phyloP scores from a whole-genome alignment of 2,329 filamentous ascomycete genomes.

The Trichothecium roseum region DNA sequence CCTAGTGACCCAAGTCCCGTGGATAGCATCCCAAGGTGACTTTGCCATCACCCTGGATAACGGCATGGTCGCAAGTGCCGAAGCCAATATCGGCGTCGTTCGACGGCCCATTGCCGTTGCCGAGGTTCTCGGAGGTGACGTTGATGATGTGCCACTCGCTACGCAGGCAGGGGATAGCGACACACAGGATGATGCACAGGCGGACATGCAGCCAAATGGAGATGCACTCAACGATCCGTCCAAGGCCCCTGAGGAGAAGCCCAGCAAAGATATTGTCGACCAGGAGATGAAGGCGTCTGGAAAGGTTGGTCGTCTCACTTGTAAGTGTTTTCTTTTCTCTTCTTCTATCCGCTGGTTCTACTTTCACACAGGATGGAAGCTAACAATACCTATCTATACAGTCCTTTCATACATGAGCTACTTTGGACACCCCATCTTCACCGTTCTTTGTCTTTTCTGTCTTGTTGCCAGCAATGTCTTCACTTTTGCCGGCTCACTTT shows the following conservation, averaged over 20 bases:
- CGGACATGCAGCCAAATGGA: constrained; percentile 16
- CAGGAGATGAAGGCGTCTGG: constrained; percentile 38
- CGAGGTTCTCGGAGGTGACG: constrained; percentile 23
- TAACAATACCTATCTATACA: too few relatives aligned
- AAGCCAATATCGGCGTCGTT: constrained; percentile 34
- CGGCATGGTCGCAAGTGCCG: constrained; percentile 27
- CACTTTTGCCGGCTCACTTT: constrained; percentile 31
- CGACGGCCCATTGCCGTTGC: constrained; percentile 33
- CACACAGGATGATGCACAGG: constrained; percentile 13
- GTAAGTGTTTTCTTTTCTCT: constrained; percentile 17
- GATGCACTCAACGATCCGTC: constrained; percentile 17
- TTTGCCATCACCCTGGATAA: constrained; percentile 34
- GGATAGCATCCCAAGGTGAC: constrained; percentile 41
- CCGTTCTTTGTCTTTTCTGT: constrained; percentile 24
- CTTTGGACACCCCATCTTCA: constrained; percentile 35
- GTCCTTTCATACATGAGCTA: constrained; percentile 41
- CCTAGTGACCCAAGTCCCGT: constrained; percentile 45
- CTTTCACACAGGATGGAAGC: too few relatives aligned
- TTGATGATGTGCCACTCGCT: constrained; percentile 24
- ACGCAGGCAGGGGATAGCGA: constrained; percentile 13
- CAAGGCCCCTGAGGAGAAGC: constrained; percentile 25
- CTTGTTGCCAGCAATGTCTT: constrained; percentile 29
- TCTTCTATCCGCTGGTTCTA: constrained; percentile 5
- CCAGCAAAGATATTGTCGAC: constrained; percentile 30
- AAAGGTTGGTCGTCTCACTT: constrained; percentile 30